Evolutionary conservation across 306 rosid species (phyloP), one percentile per base, ranked within the genome.

Genomic region (Parietaria judaica): DNA sequence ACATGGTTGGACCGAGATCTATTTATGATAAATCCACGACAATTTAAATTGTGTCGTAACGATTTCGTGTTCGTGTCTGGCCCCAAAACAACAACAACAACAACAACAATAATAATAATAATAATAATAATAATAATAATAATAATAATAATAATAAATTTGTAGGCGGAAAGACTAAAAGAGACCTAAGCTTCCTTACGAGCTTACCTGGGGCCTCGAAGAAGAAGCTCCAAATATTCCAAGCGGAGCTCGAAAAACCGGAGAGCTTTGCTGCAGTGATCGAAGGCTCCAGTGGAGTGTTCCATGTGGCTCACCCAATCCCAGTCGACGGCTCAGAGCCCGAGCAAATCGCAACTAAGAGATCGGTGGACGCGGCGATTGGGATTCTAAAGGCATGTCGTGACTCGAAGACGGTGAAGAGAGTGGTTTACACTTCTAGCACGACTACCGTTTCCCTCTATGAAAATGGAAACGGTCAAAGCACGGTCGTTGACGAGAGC

Each of bases 281-380:
- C 53, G 79, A 76, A 78, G 88, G 88, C 6, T 86, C 83, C 66
- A 50, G n/a, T 5, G 86, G 83, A 10, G 82, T 86, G 45, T 80
- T 85, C 70, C 92, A 79, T 54, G 72, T 80, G 17, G 87, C 92
- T 36, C 41, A 74, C 39, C 74, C 81, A 1, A 3, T 78, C 2
- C 73, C 66, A 7, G 36, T 48, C 35, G 36, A 15, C 39, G 16
- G 12, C 47, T 72, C 6, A 5, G 85, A 83, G 37, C 56, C 67
- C 0, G 84, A 78, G 15, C 83, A 85, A n/a, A 10, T 14, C 4
- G 72, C 81, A 37, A 83, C 76, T 11, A 65, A 71, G 65, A 74
- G 69, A 74, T 6, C 79, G 12, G 67, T 83, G n/a, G 70, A 79
- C 23, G 94, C 81, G 14, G 65, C 94, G 17, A 5, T 88, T 3